A percentile compares a stretch with the other conserved stretches of the same genome.
These are phyloP conservation scores for Metarhizium robertsii DNA, from an alignment of 2,329 filamentous ascomycete species.

Conservation along the genomic window DNA sequence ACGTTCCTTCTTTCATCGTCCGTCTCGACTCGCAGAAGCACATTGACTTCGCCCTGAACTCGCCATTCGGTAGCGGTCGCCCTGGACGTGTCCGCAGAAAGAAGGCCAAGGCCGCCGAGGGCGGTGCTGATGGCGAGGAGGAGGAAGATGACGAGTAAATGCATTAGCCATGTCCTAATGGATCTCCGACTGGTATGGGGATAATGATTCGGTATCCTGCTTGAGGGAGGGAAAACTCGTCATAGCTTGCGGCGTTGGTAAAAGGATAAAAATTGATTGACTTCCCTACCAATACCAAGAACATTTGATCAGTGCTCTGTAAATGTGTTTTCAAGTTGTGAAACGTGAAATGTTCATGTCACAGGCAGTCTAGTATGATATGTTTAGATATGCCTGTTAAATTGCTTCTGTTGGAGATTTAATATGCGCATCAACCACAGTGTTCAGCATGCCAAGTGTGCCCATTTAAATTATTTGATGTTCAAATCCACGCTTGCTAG, in stretches of 20 bases:
- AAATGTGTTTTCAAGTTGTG: constrained; percentile 5
- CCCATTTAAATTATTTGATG: background rate
- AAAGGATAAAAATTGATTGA: constrained; percentile 38
- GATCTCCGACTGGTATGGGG: constrained; percentile 19
- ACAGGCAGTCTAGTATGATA: no score
- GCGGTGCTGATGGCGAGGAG: constrained; percentile 68
- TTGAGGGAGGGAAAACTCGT: constrained; percentile 30
- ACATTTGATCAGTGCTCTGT: constrained; percentile 9
- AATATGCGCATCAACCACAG: background rate
- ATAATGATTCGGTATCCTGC: constrained; percentile 24
- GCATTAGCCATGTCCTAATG: constrained; percentile 21
- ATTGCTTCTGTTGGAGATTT: background rate
- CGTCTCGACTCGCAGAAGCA: constrained; percentile 99
- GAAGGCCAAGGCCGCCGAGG: constrained; percentile 96
- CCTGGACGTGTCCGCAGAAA: constrained; percentile 98
- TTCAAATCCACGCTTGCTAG: background rate
- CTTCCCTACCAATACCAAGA: constrained; percentile 19
- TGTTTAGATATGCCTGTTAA: background rate
- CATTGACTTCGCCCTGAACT: constrained; percentile 98
- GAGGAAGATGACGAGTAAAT: constrained; percentile 76
- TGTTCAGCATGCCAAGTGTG: background rate
- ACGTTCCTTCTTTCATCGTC: constrained; percentile 98
- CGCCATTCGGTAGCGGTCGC: constrained; percentile 94
- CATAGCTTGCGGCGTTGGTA: constrained; percentile 43
- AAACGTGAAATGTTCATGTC: background rate